Evolutionary conservation across 2,329 filamentous ascomycete genomes (phyloP), one percentile per base, ranked within the genome.

Genomic region (Penicillium sclerotigenum): DNA sequence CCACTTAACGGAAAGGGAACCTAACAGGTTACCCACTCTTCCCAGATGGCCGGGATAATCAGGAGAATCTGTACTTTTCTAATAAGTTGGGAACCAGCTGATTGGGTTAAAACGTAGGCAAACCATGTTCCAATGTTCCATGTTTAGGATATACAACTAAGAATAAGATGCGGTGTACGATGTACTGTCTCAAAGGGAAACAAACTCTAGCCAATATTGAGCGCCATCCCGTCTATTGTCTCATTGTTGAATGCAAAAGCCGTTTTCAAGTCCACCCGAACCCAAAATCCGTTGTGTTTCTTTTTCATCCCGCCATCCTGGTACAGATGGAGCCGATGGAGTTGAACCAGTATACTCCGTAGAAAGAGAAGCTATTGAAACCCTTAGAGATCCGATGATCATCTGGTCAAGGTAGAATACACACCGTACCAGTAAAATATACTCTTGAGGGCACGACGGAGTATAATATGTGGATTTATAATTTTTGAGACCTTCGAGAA

Each of bases 401-500:
- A 47, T 58, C 57, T 47, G 57, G 47, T 60, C 55, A 52, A 52
- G 22, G 51, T 43, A n/a, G 41, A 43, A 34, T 48, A 55, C 42
- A 42, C 41, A 49, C 52, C 33, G 52, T 59, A 47, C 47, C 16
- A 42, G 45, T 47, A 43, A 47, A 24, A 8, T 43, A 38, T 49
- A 22, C 14, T 49, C 28, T 29, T 9, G 42, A 33, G 14, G 24
- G 34, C 47, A 20, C 24, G n/a, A n/a, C n/a, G n/a, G n/a, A n/a
- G n/a, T 41, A 28, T 29, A 40, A 10, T 37, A 10, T 37, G 16
- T 42, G 14, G 24, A 40, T 42, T 34, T 14, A n/a, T 42, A 14
- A 45, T 52, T 59, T 59, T 54, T 55, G 56, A 57, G 26, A 43
- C 37, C 59, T 64, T 65, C 63, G 51, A 55, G 62, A 63, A 63